Evolutionary conservation across 495 filamentous ascomycete genomes (phyloP).

Genomic region (Aspergillus avenaceus): DNA sequence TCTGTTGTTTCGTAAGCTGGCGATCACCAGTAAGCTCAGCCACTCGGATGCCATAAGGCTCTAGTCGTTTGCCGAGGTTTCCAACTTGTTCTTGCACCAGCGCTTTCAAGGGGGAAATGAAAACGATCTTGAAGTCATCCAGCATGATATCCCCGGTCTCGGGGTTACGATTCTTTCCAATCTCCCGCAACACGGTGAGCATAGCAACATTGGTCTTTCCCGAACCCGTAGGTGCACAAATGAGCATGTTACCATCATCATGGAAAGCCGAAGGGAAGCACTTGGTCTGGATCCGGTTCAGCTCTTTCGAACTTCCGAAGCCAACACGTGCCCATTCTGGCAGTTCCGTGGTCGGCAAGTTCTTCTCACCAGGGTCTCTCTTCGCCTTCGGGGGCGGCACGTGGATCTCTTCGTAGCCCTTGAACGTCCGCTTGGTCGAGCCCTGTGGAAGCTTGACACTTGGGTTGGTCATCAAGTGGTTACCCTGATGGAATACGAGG

Average conservation of each 20-base stretch:
- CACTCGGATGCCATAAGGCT: constrained; percentile 87
- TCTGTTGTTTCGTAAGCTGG: constrained; percentile 98
- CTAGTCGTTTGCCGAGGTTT: constrained; percentile 88
- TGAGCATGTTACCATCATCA: constrained; percentile 94
- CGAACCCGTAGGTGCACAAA: constrained; percentile 95
- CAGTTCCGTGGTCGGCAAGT: constrained; percentile 77
- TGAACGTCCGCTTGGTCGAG: constrained; percentile 90
- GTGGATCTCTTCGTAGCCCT: constrained; percentile 97
- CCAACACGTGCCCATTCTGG: constrained; percentile 88
- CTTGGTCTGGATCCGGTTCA: constrained; percentile 93
- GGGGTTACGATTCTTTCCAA: constrained; percentile 89
- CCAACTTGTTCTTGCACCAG: constrained; percentile 96
- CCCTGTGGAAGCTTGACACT: constrained; percentile 94
- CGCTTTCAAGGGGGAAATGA: constrained; percentile 91
- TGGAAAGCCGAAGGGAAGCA: constrained; percentile 89
- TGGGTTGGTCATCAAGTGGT: constrained; percentile 97
- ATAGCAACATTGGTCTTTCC: constrained; percentile 99
- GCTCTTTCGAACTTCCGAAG: constrained; percentile 73
- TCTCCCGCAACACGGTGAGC: constrained; percentile 92
- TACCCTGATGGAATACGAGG: constrained; percentile 94
- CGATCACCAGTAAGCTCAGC: constrained; percentile 94
- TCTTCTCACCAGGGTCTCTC: constrained; percentile 71
- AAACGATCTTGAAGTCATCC: constrained; percentile 96
- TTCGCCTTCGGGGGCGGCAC: constrained; percentile 87
- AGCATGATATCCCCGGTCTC: constrained; percentile 85